Conservation (phyloP, 495 filamentous ascomycete genomes). For the Letharia columbiana region DNA sequence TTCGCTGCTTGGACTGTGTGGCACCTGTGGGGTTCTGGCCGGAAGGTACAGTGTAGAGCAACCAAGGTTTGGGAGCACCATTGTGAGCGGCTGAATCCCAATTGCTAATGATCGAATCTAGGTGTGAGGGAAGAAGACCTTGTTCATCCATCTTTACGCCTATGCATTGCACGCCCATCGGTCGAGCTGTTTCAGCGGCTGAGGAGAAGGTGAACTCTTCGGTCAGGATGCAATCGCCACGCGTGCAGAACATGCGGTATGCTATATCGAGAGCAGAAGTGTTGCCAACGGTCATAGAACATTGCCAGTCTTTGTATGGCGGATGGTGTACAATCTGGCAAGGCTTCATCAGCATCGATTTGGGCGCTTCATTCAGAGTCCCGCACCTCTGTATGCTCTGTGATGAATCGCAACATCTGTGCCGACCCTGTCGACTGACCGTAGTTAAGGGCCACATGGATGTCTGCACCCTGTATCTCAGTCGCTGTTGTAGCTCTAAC, state of each 20-base stretch:
- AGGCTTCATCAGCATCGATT: slow-evolving; percentile 20
- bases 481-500: background rate
- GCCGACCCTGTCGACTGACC: slow-evolving; percentile 76
- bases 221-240: slow-evolving; percentile 63
- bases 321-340: slow-evolving; percentile 53
- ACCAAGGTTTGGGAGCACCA: slow-evolving; percentile 59
- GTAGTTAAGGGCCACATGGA: slow-evolving; percentile 83
- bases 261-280: slow-evolving; percentile 71
- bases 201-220: slow-evolving; percentile 84
- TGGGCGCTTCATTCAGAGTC: background rate
- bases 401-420: slow-evolving; percentile 79
- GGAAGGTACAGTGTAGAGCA: slow-evolving; percentile 63
- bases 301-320: slow-evolving; percentile 79
- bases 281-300: slow-evolving; percentile 63
- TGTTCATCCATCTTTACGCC: slow-evolving; percentile 71
- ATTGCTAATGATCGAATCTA: slow-evolving; percentile 56
- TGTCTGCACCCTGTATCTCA: slow-evolving; percentile 41
- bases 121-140: slow-evolving; percentile 57
- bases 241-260: slow-evolving; percentile 66
- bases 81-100: slow-evolving; percentile 53
- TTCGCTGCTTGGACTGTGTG: slow-evolving; percentile 58
- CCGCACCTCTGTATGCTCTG: slow-evolving; percentile 77
- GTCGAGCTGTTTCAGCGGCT: slow-evolving; percentile 70
- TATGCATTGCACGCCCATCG: slow-evolving; percentile 63
- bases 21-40: slow-evolving; percentile 93